A percentile compares a stretch with the other conserved stretches of the same genome.
Conservation (phyloP, 192 early-diverging fungal genomes). For the Linnemannia elongata region DNA sequence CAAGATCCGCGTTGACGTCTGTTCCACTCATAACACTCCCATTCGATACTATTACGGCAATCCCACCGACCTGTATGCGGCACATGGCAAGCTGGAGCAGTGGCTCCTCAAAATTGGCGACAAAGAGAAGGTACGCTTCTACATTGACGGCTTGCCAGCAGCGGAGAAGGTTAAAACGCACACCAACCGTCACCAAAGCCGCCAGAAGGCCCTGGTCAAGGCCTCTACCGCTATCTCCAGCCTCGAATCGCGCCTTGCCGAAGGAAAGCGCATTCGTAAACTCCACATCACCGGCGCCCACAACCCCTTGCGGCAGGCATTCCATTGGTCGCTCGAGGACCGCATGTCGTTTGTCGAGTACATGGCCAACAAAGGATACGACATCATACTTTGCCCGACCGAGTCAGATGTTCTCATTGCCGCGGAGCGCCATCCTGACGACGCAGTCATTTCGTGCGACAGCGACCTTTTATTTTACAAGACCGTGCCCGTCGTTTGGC, state of each 20-base stretch:
- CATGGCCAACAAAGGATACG: conserved; percentile 10
- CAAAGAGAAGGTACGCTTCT: background rate
- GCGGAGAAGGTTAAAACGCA: background rate
- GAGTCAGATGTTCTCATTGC: conserved; percentile 24
- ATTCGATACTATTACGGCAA: too few species aligned
- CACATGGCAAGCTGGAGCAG: background rate
- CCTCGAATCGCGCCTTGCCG: conserved; percentile 4
- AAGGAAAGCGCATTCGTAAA: background rate
- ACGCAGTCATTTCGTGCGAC: conserved; percentile 6
- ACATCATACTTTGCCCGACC: conserved; percentile 1
- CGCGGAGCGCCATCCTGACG: background rate
- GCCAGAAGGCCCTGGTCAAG: conserved; percentile 11
- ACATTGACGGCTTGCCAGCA: conserved; percentile 6
- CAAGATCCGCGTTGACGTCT: too few species aligned
- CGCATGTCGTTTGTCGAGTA: conserved; percentile 24
- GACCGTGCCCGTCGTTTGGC: conserved; percentile 16
- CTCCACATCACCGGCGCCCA: conserved; percentile 8
- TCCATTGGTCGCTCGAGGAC: conserved; percentile 18
- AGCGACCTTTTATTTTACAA: conserved; percentile 9
- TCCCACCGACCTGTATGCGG: background rate
- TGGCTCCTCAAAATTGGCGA: background rate
- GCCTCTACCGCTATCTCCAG: conserved; percentile 4
- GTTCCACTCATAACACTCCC: too few species aligned
- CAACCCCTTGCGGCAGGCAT: conserved; percentile 16
- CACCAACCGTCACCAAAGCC: background rate